Base-by-base conservation (phyloP, 768 basidiomycete genomes). In the Trametes cingulata region DNA sequence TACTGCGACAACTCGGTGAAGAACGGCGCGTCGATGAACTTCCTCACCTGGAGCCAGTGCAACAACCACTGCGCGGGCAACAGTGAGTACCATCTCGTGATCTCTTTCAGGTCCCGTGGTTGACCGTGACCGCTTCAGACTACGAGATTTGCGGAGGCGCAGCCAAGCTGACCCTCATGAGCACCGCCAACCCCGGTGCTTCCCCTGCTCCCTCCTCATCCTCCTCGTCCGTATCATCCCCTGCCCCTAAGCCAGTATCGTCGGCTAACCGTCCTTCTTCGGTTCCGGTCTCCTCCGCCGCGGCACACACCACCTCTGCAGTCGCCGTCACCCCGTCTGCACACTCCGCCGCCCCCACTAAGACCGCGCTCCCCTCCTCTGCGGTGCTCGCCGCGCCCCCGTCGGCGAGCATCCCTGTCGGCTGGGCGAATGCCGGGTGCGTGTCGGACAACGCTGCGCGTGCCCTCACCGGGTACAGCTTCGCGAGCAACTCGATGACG, bases 61-160 rank as follows among this genome's bases (percentile, higher is more conserved):
- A 62, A 8, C 42, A 65, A 54, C 27, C 43, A 50, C 52, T 69
- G 68, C 47, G 68, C 63, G 27, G 65, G 59, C 17, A 66, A 67
- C 62, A 49, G 68, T 67, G 40, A 41, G 68, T 58, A 2, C 3
- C 19, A 0, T 20, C 15, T 20, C n/a, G 19, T 10, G 15, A 24
- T 2, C 0, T 35, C 15, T n/a, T 10, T 4, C 24, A 22, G 2
- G 13, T 13, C 6, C 17, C 2, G 8, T 19, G 37, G n/a, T 37
- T 61, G 24, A 54, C 39, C 20, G 12, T 13, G 33, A 1, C 13
- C 25, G 9, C 19, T 20, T 42, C 41, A 64, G 62, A 39, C 42
- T 61, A 67, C 60, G 60, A 60, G 57, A 67, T 63, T 41, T 69
- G 68, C 49, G 68, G 68, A n/a, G 68, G 68, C 22, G 65, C 68